phyloP scores from a whole-genome alignment of 2,329 filamentous ascomycete genomes.

The Paecilomyces variotii region DNA sequence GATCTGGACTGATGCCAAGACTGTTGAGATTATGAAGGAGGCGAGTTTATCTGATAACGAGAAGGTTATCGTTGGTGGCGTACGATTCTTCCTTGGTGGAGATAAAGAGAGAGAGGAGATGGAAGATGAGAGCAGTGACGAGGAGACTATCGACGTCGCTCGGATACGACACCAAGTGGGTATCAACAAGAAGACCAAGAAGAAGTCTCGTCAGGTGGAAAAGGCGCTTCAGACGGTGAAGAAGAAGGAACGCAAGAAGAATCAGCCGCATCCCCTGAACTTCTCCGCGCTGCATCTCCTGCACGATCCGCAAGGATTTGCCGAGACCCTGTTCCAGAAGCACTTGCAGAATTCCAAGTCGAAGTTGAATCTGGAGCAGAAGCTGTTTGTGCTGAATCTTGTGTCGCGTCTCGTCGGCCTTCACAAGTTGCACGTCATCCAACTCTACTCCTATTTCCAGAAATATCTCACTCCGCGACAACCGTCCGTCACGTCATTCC shows the following conservation, averaged over 20 bases:
- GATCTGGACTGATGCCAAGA: constrained; percentile 88
- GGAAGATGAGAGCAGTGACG: constrained; percentile 81
- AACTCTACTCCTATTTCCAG: constrained; percentile 92
- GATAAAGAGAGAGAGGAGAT: constrained; percentile 93
- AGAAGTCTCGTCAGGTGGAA: constrained; percentile 69
- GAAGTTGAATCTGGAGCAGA: constrained; percentile 80
- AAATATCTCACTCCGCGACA: constrained; percentile 85
- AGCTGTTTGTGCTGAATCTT: constrained; percentile 80
- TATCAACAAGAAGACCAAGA: constrained; percentile 96
- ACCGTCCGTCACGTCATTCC: constrained; percentile 82
- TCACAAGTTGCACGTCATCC: constrained; percentile 82
- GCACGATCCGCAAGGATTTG: constrained; percentile 89
- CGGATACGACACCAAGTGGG: constrained; percentile 76
- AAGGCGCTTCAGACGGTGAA: constrained; percentile 78
- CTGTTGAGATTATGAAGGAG: constrained; percentile 98
- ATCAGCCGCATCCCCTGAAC: constrained; percentile 78
- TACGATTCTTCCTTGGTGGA: constrained; percentile 89
- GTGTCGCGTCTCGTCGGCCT: constrained; percentile 85
- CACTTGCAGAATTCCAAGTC: constrained; percentile 82
- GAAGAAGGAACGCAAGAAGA: constrained; percentile 78
- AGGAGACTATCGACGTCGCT: constrained; percentile 64
- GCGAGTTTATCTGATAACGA: constrained; percentile 82
- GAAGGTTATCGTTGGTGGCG: constrained; percentile 80
- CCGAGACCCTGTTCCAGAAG: constrained; percentile 80
- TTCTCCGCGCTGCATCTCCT: constrained; percentile 92